Conservation (phyloP, 176 grass and related monocot genomes). For the Triticum turgidum region DNA sequence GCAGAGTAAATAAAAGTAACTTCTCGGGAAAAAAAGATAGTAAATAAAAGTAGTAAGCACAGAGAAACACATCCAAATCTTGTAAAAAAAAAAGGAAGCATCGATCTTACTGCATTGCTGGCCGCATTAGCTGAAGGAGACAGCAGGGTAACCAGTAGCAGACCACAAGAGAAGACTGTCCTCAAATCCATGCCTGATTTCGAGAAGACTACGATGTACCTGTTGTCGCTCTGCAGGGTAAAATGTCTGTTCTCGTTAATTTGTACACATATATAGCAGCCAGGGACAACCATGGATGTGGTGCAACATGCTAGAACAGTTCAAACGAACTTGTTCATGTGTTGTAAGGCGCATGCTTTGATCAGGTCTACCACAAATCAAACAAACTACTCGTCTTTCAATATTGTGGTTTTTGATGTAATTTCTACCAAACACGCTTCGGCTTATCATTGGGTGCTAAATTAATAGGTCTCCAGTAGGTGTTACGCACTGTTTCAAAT, state of each 20-base stretch:
- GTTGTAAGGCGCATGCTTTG: no score
- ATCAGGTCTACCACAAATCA: no score
- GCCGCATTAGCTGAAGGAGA: not conserved
- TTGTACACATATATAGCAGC: not conserved
- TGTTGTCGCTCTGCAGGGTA: not conserved
- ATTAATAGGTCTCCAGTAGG: no score
- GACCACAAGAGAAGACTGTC: not conserved
- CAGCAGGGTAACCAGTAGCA: not conserved
- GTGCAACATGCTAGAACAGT: not conserved
- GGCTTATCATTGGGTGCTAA: no score
- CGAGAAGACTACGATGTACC: not conserved
- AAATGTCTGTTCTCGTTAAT: not conserved
- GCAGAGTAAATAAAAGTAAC: no score
- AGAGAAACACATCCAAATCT: not conserved
- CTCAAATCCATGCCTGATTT: slow-evolving; percentile 1
- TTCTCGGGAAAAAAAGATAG: no score
- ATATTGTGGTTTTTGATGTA: no score
- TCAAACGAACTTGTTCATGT: not conserved
- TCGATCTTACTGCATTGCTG: not conserved
- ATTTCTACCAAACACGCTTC: no score
- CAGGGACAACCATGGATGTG: no score
- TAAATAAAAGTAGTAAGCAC: not conserved
- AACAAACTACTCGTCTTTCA: no score
- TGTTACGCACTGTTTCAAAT: no score
- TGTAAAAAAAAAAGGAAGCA: no score